phyloP scores from a whole-genome alignment of 2,329 filamentous ascomycete species.

The Cladobotryum mycophilum region DNA sequence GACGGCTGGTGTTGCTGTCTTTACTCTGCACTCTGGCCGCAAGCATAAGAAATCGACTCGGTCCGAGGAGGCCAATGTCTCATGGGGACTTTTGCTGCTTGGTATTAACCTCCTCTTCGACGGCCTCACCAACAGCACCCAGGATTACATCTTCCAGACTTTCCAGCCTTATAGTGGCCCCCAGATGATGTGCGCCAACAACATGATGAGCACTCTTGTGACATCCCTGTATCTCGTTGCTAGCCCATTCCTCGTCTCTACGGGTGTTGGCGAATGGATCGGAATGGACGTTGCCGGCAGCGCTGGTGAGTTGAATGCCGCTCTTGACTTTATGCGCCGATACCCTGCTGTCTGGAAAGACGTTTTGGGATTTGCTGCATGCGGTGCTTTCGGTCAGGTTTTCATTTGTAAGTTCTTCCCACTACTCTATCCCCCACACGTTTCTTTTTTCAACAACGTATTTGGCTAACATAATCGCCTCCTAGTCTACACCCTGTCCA shows the following conservation, averaged over 20 bases:
- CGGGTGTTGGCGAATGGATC: constrained; percentile 56
- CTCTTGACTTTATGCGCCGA: constrained; percentile 70
- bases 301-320: constrained; percentile 72
- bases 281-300: constrained; percentile 58
- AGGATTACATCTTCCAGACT: constrained; percentile 83
- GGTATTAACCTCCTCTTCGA: constrained; percentile 90
- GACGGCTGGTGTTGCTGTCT: constrained; percentile 86
- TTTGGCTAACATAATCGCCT: constrained; percentile 14
- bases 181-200: constrained; percentile 99
- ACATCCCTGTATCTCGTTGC: constrained; percentile 71
- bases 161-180: constrained; percentile 81
- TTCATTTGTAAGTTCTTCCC: constrained; percentile 67
- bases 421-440: background rate
- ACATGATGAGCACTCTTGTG: constrained; percentile 74
- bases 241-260: constrained; percentile 72
- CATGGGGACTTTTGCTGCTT: constrained; percentile 78
- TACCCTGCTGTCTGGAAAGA: constrained; percentile 82
- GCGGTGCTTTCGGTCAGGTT: constrained; percentile 87
- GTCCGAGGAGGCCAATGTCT: constrained; percentile 51
- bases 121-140: constrained; percentile 90
- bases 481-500: constrained; percentile 79
- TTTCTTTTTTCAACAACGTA: background rate
- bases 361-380: constrained; percentile 82
- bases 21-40: constrained; percentile 76
- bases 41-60: constrained; percentile 41